Evolutionary conservation across 2,329 filamentous ascomycete genomes (phyloP).

Genomic region (Fusarium protoensiforme): DNA sequence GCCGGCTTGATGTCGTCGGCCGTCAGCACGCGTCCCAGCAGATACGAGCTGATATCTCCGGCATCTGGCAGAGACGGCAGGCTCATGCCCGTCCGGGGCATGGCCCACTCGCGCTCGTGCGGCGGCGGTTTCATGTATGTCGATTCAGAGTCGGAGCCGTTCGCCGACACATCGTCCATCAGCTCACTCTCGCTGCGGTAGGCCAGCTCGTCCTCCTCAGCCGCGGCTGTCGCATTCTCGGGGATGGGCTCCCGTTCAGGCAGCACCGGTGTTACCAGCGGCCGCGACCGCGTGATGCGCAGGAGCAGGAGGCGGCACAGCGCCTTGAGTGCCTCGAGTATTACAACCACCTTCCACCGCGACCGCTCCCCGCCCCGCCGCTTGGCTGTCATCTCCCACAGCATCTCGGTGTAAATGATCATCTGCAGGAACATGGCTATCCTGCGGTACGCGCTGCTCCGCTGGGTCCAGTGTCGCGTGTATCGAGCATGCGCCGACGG

Average conservation of each 20-base stretch:
- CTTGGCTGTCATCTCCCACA: constrained; percentile 98
- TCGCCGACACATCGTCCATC: constrained; percentile 53
- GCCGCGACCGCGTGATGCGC: constrained; percentile 83
- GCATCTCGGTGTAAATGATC: constrained; percentile 91
- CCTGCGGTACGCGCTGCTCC: constrained; percentile 78
- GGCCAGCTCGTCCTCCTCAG: constrained; percentile 55
- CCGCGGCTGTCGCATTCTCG: constrained; percentile 63
- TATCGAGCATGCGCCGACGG: constrained; percentile 72
- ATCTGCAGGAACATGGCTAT: constrained; percentile 87
- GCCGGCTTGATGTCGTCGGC: constrained; percentile 97
- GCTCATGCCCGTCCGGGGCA: constrained; percentile 92
- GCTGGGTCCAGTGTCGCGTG: constrained; percentile 73
- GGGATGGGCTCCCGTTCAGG: constrained; percentile 87
- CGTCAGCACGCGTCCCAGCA: constrained; percentile 89
- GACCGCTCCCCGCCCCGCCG: constrained; percentile 81
- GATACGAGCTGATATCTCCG: constrained; percentile 85
- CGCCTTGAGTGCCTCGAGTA: constrained; percentile 89
- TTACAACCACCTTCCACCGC: constrained; percentile 87
- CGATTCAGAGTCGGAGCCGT: constrained; percentile 41
- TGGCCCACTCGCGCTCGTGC: constrained; percentile 77
- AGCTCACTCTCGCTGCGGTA: constrained; percentile 54
- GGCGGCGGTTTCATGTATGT: constrained; percentile 45
- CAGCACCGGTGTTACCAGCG: constrained; percentile 83
- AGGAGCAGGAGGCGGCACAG: constrained; percentile 83
- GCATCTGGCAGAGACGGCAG: constrained; percentile 85